phyloP scores from a whole-genome alignment of 495 filamentous ascomycete species.

The Tetracladium setigerum region DNA sequence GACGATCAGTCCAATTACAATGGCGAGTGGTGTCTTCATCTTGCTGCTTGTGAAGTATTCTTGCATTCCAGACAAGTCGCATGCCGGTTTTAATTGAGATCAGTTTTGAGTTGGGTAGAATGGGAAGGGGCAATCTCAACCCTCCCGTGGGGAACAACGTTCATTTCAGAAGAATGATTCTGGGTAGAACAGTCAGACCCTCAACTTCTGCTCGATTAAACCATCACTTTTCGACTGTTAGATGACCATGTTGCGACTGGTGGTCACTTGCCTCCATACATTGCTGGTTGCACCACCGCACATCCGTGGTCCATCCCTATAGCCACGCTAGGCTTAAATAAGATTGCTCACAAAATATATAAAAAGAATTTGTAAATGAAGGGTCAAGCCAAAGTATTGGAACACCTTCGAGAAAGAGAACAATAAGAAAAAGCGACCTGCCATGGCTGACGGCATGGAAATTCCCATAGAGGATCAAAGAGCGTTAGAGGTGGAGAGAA shows the following conservation, averaged over 20 bases:
- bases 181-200: background rate
- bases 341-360: background rate
- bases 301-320: background rate
- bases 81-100: background rate
- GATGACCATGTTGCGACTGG: background rate
- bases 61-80: constrained; percentile 1
- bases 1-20: constrained; percentile 3
- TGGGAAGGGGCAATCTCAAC: background rate
- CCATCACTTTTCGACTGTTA: background rate
- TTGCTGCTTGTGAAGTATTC: background rate
- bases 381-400: background rate
- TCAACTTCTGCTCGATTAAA: background rate
- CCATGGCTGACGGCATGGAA: background rate
- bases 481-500: too few relatives aligned
- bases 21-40: constrained; percentile 8
- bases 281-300: background rate
- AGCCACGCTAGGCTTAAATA: background rate
- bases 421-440: background rate
- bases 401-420: background rate
- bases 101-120: background rate
- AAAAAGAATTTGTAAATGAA: too few relatives aligned
- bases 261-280: background rate
- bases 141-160: background rate
- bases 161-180: background rate
- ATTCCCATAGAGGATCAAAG: too few relatives aligned